Conservation (phyloP, 768 basidiomycete genomes). For the Suillus tomentosus region DNA sequence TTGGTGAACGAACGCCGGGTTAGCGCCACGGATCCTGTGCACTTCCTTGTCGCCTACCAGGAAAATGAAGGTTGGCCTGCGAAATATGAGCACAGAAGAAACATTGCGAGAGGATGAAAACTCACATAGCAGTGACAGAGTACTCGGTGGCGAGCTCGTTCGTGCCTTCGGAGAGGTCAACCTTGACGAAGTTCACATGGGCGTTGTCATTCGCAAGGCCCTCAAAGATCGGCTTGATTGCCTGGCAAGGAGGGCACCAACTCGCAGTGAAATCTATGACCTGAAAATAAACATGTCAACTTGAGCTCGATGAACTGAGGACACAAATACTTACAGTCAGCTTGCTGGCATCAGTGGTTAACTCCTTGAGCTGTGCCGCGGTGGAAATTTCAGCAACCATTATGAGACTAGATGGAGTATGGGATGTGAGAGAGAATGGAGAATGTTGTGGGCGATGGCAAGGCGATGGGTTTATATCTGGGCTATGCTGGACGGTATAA, state of each 20-base stretch:
- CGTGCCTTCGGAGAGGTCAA: conserved; percentile 69
- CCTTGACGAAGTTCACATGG: conserved; percentile 81
- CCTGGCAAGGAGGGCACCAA: conserved; percentile 84
- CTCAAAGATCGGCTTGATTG: conserved; percentile 78
- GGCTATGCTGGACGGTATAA: not conserved
- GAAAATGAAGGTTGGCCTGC: conserved; percentile 85
- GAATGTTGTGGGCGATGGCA: too few species aligned
- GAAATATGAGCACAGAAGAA: not conserved
- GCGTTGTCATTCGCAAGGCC: conserved; percentile 66
- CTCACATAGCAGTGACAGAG: conserved; percentile 72
- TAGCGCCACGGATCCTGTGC: conserved; percentile 72
- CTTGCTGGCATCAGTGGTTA: not conserved
- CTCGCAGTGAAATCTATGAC: conserved; percentile 5
- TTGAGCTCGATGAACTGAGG: not conserved
- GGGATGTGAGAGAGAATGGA: not conserved
- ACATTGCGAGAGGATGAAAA: conserved; percentile 7
- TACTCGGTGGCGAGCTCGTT: conserved; percentile 67
- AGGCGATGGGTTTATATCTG: not conserved
- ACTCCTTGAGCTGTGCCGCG: not conserved
- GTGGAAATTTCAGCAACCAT: not conserved
- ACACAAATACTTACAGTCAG: not conserved
- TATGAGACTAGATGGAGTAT: not conserved
- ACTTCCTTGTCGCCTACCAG: conserved; percentile 66
- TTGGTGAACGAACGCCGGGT: conserved; percentile 52
- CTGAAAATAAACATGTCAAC: not conserved